Evolutionary conservation across 208 protist genomes (phyloP).

Genomic region (Lotmaria passim): DNA sequence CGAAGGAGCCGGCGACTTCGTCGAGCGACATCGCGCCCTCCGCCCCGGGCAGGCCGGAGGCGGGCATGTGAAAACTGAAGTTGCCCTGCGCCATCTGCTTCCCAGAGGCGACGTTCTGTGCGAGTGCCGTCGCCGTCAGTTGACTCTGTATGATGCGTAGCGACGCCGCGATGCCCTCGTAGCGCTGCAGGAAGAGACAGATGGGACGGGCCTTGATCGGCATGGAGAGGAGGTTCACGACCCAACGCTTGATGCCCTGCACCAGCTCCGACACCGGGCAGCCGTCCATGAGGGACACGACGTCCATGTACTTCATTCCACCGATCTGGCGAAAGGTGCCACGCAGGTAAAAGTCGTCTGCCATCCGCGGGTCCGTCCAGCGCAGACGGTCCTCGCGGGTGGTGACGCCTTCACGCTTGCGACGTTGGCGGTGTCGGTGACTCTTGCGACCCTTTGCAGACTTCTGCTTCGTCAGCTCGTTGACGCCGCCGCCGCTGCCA

Average conservation of each 20-base stretch:
- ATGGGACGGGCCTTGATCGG: slow-evolving; percentile 66
- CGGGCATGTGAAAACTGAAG: slow-evolving; percentile 30
- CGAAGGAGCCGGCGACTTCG: slow-evolving; percentile 9
- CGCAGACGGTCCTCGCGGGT: slow-evolving; percentile 13
- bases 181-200: slow-evolving; percentile 63
- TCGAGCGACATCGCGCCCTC: slow-evolving; percentile 1
- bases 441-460: background rate
- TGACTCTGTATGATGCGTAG: slow-evolving; percentile 39
- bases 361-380: slow-evolving; percentile 25
- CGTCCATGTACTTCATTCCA: slow-evolving; percentile 64
- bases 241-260: slow-evolving; percentile 47
- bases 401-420: slow-evolving; percentile 4
- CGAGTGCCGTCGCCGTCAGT: slow-evolving; percentile 21
- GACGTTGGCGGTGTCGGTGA: background rate
- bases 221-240: slow-evolving; percentile 48
- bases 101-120: slow-evolving; percentile 15
- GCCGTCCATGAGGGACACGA: slow-evolving; percentile 45
- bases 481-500: background rate
- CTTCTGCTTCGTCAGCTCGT: background rate
- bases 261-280: slow-evolving; percentile 52
- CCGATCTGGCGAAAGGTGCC: slow-evolving; percentile 69
- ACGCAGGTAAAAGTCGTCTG: slow-evolving; percentile 42
- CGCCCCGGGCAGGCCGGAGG: background rate
- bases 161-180: slow-evolving; percentile 55
- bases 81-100: slow-evolving; percentile 28